Percentiles rank a stretch among this genome's conserved stretches.
Conservation (phyloP, 345 rosid genomes). For the Rhizophora apiculata region DNA sequence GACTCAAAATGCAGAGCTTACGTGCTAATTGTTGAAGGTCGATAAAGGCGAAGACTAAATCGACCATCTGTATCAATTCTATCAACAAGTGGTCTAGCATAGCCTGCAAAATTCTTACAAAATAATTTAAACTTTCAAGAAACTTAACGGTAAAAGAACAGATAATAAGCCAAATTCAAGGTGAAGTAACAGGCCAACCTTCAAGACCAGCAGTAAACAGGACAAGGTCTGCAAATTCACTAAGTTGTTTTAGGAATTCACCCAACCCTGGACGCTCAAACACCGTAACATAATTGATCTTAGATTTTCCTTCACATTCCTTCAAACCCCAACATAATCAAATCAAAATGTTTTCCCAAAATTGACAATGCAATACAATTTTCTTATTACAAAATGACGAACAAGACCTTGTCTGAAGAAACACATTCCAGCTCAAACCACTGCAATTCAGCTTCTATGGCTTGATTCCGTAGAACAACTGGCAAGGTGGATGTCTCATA, state of each 20-base stretch:
- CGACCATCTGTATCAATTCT: slow-evolving; percentile 65
- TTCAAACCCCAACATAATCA: slow-evolving; percentile 35
- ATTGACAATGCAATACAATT: slow-evolving; percentile 1
- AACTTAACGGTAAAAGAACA: not conserved
- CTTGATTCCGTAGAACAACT: slow-evolving; percentile 54
- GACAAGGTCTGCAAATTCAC: slow-evolving; percentile 82
- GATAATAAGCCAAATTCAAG: not conserved
- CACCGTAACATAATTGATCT: slow-evolving; percentile 88
- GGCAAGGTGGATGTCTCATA: slow-evolving; percentile 87
- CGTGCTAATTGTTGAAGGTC: slow-evolving; percentile 97
- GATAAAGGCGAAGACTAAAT: slow-evolving; percentile 75
- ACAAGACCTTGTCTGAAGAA: slow-evolving; percentile 86
- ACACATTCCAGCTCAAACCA: slow-evolving; percentile 90
- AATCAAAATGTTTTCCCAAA: slow-evolving; percentile 27
- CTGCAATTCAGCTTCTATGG: slow-evolving; percentile 68
- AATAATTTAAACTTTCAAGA: not conserved
- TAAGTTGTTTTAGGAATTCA: slow-evolving; percentile 67
- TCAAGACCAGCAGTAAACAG: slow-evolving; percentile 98
- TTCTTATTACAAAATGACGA: slow-evolving; percentile 1
- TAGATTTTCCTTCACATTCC: slow-evolving; percentile 85
- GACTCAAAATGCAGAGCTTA: slow-evolving; percentile 35
- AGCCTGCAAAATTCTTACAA: slow-evolving; percentile 45
- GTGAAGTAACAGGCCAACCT: slow-evolving; percentile 42
- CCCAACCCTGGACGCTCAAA: slow-evolving; percentile 96
- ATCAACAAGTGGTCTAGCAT: slow-evolving; percentile 97